Conservation (phyloP, 176 grass and related monocot species). For the Avena insularis region DNA sequence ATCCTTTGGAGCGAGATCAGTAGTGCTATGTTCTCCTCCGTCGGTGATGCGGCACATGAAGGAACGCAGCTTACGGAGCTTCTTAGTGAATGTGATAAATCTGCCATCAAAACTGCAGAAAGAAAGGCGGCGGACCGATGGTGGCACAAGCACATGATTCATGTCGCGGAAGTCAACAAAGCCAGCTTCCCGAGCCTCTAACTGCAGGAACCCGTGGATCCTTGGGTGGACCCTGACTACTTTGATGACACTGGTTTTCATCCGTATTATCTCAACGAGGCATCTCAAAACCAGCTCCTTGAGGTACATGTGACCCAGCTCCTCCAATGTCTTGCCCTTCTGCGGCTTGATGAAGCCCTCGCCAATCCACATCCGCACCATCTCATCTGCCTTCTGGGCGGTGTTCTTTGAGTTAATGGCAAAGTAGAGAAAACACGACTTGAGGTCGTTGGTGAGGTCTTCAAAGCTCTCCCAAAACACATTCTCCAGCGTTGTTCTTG, state of each 20-base stretch:
- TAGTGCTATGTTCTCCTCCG: not conserved
- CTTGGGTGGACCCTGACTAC: not conserved
- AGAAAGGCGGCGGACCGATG: not conserved
- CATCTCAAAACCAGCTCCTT: constrained; percentile 1
- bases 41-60: not conserved
- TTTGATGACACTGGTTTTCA: not conserved
- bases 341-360: constrained; percentile 28
- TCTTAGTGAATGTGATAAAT: not conserved
- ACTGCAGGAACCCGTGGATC: constrained; percentile 2
- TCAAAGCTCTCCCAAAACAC: constrained; percentile 23
- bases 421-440: constrained; percentile 34
- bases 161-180: constrained; percentile 20
- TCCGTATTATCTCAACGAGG: not conserved
- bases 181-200: constrained; percentile 17
- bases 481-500: not conserved
- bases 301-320: not conserved
- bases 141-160: not conserved
- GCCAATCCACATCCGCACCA: not conserved
- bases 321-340: constrained; percentile 16
- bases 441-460: constrained; percentile 19
- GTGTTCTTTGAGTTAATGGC: not conserved
- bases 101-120: not conserved
- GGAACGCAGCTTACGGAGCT: not conserved
- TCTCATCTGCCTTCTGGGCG: not conserved
- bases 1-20: not conserved